These are phyloP conservation scores for Nakaseomyces sp. DNA, from an alignment of 1,139 yeast genomes.

Conservation along the genomic window DNA sequence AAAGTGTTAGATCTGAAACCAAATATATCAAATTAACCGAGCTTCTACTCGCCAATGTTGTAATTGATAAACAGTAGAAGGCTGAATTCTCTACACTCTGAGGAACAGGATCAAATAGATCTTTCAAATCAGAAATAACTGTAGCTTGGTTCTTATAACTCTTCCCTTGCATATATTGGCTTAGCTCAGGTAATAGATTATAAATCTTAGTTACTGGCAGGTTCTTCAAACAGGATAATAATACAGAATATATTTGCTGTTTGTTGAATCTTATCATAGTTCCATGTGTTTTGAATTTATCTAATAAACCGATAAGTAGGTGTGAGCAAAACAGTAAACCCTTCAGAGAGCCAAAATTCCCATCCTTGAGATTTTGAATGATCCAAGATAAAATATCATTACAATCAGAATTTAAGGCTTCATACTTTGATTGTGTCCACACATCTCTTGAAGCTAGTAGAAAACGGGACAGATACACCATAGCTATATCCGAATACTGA, in stretches of 20 bases:
- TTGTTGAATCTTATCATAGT: not conserved
- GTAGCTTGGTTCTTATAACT: constrained; percentile 26
- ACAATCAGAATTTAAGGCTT: constrained; percentile 19
- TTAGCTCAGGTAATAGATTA: not conserved
- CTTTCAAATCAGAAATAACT: constrained; percentile 21
- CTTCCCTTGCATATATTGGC: constrained; percentile 17
- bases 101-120: constrained; percentile 16
- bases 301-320: not conserved
- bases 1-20: not conserved
- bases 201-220: not conserved
- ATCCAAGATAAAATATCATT: constrained; percentile 27
- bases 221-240: not conserved
- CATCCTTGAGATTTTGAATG: not conserved
- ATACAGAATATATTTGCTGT: not conserved
- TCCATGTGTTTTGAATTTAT: not conserved
- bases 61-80: constrained; percentile 10
- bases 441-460: constrained; percentile 12
- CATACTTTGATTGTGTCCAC: constrained; percentile 16
- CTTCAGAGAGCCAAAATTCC: not conserved
- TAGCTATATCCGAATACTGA: constrained; percentile 19
- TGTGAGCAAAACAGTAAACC: not conserved
- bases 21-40: not conserved
- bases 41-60: not conserved
- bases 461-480: constrained; percentile 15
- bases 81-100: constrained; percentile 19